phyloP scores from a whole-genome alignment of 2,329 filamentous ascomycete species.

The Raffaelea arxii region DNA sequence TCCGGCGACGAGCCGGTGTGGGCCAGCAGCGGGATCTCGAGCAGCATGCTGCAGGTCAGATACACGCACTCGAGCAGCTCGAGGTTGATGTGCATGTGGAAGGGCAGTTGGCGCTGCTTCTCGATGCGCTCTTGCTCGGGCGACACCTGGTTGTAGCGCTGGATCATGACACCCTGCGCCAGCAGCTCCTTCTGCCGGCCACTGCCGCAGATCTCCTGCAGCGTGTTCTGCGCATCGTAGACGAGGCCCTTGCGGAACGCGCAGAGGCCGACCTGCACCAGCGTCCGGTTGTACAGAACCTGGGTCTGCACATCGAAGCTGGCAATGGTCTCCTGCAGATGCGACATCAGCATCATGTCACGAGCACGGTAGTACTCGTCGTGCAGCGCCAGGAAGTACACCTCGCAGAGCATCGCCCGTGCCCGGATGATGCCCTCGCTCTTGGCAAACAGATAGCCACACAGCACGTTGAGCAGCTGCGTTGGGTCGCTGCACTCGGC shows the following conservation, averaged over 20 bases:
- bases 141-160: constrained; percentile 90
- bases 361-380: constrained; percentile 96
- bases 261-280: constrained; percentile 96
- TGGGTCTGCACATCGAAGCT: constrained; percentile 96
- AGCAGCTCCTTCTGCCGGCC: constrained; percentile 96
- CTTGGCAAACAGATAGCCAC: constrained; percentile 89
- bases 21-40: constrained; percentile 93
- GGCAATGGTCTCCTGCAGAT: constrained; percentile 92
- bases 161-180: constrained; percentile 96
- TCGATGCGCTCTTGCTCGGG: constrained; percentile 97
- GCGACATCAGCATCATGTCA: constrained; percentile 99
- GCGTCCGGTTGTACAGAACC: constrained; percentile 95
- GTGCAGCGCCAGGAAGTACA: constrained; percentile 96
- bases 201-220: constrained; percentile 96
- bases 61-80: constrained; percentile 98
- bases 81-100: constrained; percentile 99
- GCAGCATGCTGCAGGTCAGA: constrained; percentile 96
- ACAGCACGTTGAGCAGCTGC: constrained; percentile 74
- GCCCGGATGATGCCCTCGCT: constrained; percentile 94
- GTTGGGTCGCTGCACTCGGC: constrained; percentile 57
- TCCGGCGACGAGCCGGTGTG: constrained; percentile 96
- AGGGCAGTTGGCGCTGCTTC: constrained; percentile 92
- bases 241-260: constrained; percentile 95
- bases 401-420: constrained; percentile 94
- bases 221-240: constrained; percentile 94